phyloP scores from a whole-genome alignment of 371 early-diverging fungal genomes.

The Saksenaea oblongispora region DNA sequence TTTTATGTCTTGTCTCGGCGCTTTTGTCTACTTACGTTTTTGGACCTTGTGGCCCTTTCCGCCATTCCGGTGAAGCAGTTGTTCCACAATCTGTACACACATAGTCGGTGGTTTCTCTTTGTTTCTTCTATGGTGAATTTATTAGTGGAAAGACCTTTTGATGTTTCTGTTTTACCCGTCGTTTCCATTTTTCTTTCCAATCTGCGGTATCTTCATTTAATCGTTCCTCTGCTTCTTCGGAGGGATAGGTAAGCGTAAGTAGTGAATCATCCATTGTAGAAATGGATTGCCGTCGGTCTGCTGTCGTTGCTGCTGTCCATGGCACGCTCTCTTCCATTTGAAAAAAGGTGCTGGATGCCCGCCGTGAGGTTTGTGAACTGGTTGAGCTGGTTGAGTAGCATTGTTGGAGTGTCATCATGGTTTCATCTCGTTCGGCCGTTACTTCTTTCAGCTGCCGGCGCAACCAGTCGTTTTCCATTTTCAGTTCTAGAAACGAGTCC shows the following conservation, averaged over 20 bases:
- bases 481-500: slow-evolving; percentile 57
- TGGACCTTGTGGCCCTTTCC: slow-evolving; percentile 79
- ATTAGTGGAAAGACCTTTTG: neutral
- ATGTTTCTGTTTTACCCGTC: slow-evolving; percentile 13
- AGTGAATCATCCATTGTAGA: neutral
- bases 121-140: slow-evolving; percentile 11
- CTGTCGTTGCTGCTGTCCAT: neutral
- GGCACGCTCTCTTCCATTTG: neutral
- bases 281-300: neutral
- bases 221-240: neutral
- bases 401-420: slow-evolving; percentile 1
- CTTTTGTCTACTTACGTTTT: slow-evolving; percentile 63
- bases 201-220: neutral
- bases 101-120: slow-evolving; percentile 15
- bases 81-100: slow-evolving; percentile 65
- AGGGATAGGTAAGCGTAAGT: neutral
- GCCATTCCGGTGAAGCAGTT: slow-evolving; percentile 83
- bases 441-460: slow-evolving; percentile 13
- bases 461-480: slow-evolving; percentile 57
- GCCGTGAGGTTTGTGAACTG: neutral
- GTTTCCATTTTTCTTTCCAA: slow-evolving; percentile 5
- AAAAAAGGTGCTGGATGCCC: neutral
- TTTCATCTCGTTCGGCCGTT: slow-evolving; percentile 3
- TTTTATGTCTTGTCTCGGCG: neutral
- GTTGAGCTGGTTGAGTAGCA: neutral